Conservation (phyloP, 768 basidiomycete genomes). For the Agaricus blazei region DNA sequence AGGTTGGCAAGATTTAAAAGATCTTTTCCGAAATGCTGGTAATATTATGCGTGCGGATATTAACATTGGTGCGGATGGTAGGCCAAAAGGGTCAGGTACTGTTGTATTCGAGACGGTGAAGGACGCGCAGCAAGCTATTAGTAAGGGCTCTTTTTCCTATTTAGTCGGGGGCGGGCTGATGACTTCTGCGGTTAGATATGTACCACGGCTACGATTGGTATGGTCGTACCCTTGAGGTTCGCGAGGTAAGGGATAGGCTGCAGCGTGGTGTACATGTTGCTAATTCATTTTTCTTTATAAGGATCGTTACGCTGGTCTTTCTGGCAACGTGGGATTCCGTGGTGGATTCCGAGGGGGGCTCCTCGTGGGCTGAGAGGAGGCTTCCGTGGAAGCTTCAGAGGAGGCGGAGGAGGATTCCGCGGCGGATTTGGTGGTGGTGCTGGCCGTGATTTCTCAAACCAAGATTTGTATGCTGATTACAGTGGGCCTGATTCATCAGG, state of each 20-base stretch:
- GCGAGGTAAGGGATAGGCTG: conserved; percentile 55
- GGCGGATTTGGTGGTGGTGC: conserved; percentile 56
- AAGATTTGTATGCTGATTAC: conserved; percentile 90
- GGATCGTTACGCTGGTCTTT: conserved; percentile 87
- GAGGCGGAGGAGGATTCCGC: conserved; percentile 55
- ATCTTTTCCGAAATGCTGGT: conserved; percentile 92
- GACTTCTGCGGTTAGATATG: conserved; percentile 56
- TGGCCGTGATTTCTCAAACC: conserved; percentile 77
- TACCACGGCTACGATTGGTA: conserved; percentile 99
- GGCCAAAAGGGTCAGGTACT: conserved; percentile 95
- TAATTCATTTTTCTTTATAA: conserved; percentile 19
- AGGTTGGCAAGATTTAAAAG: conserved; percentile 99
- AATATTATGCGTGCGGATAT: conserved; percentile 96
- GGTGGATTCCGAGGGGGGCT: conserved; percentile 43
- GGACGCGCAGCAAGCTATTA: conserved; percentile 89
- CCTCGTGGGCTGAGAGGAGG: conserved; percentile 46
- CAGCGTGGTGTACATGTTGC: not conserved
- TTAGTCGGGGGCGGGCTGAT: conserved; percentile 23
- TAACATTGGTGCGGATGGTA: conserved; percentile 87
- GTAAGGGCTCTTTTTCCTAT: conserved; percentile 40
- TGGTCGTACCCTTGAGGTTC: conserved; percentile 90
- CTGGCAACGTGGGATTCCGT: conserved; percentile 61
- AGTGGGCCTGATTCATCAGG: conserved; percentile 76
- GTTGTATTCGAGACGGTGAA: conserved; percentile 91
- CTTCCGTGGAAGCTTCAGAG: conserved; percentile 45